Evolutionary conservation across 75 land plant species (phyloP), one percentile per base, ranked within the genome.

Genomic region (Sequoia sempervirens): DNA sequence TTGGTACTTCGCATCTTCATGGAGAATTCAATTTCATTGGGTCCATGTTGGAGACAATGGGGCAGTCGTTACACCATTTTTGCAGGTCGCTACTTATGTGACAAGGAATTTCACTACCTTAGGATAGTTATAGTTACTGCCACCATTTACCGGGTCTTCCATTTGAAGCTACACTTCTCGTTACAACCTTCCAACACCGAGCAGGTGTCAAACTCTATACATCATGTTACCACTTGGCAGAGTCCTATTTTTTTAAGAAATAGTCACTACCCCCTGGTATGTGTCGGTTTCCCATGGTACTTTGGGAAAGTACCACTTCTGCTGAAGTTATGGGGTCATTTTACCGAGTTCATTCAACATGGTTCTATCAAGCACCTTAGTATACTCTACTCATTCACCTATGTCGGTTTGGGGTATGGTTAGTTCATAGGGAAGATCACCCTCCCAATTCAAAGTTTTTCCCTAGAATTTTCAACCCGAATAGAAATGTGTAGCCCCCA

Each of bases 241-340:
- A 84, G 81, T 46, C 85, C 61, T 84, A 20, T 84, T 81, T 84
- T 84, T 84, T 84, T 84, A 36, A 66, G 75, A 84, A 84, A 78
- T 14, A 53, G 26, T 82, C n/a, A 9, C 83, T 82, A 82, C 83
- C 83, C 83, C 68, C 66, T 75, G 64, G 56, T 6, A 58, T 52
- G 68, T 45, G 83, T 52, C 23, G 70, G 70, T 82, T 82, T 82
- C 26, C 83, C 83, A 36, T 54, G 26, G 30, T n/a, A n/a, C n/a
- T n/a, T 61, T 53, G 7, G 66, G 83, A 82, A 56, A 82, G 28
- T 20, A 17, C 36, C 38, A 1, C 40, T 38, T 38, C 40, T 38
- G 2, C 40, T 2, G 40, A 38, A 38, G 40, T 38, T 38, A 38
- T 2, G 40, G 2, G 40, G 40, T 38, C 40, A 38, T 38, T 38